Percentiles rank a stretch among this genome's conserved stretches.
phyloP scores from a whole-genome alignment of 345 rosid genomes.

The Eucalyptus camaldulensis region DNA sequence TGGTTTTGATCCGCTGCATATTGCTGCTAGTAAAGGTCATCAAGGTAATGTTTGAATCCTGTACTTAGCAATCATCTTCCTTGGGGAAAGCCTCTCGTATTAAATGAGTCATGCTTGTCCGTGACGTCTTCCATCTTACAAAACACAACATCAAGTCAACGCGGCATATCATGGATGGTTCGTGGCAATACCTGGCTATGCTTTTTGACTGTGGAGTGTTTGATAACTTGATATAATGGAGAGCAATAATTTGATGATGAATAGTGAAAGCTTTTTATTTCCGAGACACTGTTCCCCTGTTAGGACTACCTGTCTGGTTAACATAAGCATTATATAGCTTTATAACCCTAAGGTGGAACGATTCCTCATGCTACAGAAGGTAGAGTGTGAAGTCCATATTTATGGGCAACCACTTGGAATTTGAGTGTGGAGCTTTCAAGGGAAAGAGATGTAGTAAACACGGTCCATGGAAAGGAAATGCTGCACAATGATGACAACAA shows the following conservation, averaged over 20 bases:
- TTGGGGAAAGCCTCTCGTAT: not conserved
- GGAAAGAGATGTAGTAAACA: not conserved
- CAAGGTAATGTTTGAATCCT: constrained; percentile 24
- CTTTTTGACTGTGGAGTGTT: not conserved
- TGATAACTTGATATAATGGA: not conserved
- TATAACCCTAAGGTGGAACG: not conserved
- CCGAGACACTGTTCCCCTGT: not conserved
- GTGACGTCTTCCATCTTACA: not conserved
- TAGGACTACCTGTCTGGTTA: not conserved
- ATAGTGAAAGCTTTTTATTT: not conserved
- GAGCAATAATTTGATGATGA: not conserved
- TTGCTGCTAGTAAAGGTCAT: constrained; percentile 83
- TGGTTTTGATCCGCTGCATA: constrained; percentile 65
- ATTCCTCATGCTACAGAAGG: not conserved
- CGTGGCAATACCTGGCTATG: not conserved
- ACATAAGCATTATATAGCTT: not conserved
- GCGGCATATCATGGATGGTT: not conserved
- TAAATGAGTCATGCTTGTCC: not conserved
- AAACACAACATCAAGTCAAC: not conserved
- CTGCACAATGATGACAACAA: not conserved
- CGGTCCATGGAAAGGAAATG: not conserved
- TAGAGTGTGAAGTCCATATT: not conserved
- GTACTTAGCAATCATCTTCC: not conserved
- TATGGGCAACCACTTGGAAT: not conserved
- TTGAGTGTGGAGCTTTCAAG: not conserved